Conservation (phyloP, 495 filamentous ascomycete species). For the Bacidia gigantensis region DNA sequence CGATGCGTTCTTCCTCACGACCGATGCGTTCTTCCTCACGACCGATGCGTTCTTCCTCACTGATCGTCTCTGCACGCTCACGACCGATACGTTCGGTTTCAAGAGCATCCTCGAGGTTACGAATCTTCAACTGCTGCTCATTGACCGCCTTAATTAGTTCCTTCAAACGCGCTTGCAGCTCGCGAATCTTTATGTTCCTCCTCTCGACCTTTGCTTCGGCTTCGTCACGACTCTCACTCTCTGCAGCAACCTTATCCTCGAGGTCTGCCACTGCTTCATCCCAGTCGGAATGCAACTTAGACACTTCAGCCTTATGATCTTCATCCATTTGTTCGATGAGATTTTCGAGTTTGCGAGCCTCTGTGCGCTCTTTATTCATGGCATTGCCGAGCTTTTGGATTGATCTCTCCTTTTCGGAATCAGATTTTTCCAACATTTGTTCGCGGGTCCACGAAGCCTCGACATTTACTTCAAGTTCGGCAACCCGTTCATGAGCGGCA, state of each 20-base stretch:
- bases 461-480: slow-evolving; percentile 40
- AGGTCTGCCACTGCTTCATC: slow-evolving; percentile 30
- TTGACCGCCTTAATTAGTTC: slow-evolving; percentile 30
- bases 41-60: slow-evolving; percentile 28
- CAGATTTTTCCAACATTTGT: slow-evolving; percentile 36
- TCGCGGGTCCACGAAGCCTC: slow-evolving; percentile 30
- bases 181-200: slow-evolving; percentile 25
- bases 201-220: slow-evolving; percentile 25
- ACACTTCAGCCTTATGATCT: slow-evolving; percentile 30
- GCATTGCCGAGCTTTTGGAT: slow-evolving; percentile 48
- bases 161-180: slow-evolving; percentile 23
- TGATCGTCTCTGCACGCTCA: slow-evolving; percentile 26
- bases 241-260: slow-evolving; percentile 24
- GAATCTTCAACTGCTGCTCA: slow-evolving; percentile 29
- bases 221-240: slow-evolving; percentile 24
- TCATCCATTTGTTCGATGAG: slow-evolving; percentile 46
- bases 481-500: slow-evolving; percentile 29
- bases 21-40: slow-evolving; percentile 26
- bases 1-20: slow-evolving; percentile 28
- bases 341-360: slow-evolving; percentile 47
- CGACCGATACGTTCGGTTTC: slow-evolving; percentile 24
- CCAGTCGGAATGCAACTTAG: slow-evolving; percentile 22
- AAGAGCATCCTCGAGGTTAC: slow-evolving; percentile 25
- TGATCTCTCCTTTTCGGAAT: slow-evolving; percentile 42
- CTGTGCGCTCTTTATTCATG: slow-evolving; percentile 47